phyloP scores from a whole-genome alignment of 2,329 filamentous ascomycete genomes.

The Claviceps sp. region DNA sequence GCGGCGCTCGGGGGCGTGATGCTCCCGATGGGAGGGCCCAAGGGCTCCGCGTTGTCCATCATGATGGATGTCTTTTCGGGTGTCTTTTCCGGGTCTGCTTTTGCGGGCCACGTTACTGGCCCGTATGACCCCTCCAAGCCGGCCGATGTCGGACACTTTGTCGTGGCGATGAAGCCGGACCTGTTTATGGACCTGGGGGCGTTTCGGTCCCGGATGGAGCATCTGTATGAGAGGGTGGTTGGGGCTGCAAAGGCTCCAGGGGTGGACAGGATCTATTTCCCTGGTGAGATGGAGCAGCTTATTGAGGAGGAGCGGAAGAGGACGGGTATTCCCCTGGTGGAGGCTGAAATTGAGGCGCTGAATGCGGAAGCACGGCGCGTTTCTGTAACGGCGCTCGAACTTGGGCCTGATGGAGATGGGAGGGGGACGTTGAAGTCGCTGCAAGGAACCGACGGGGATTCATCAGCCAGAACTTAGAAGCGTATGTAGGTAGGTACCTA shows the following conservation, averaged over 20 bases:
- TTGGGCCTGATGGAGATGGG: too few relatives aligned
- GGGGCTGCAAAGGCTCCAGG: constrained; percentile 40
- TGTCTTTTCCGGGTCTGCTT: constrained; percentile 62
- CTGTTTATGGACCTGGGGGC: constrained; percentile 59
- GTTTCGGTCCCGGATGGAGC: constrained; percentile 49
- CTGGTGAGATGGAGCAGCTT: constrained; percentile 48
- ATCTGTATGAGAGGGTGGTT: constrained; percentile 39
- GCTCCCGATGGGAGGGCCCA: constrained; percentile 76
- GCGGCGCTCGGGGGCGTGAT: constrained; percentile 64
- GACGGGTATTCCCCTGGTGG: constrained; percentile 45
- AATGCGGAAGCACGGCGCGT: constrained; percentile 39
- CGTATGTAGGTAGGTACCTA: too few relatives aligned
- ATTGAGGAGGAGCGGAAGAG: constrained; percentile 35
- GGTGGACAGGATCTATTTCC: constrained; percentile 46
- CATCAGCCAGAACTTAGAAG: too few relatives aligned
- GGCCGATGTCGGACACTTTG: constrained; percentile 62
- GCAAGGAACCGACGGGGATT: too few relatives aligned
- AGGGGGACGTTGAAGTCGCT: too few relatives aligned
- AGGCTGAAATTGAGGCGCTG: constrained; percentile 40
- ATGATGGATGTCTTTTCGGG: constrained; percentile 90
- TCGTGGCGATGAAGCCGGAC: constrained; percentile 61
- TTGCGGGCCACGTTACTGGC: constrained; percentile 61
- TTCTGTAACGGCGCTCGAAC: constrained; percentile 14
- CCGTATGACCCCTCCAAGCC: constrained; percentile 60
- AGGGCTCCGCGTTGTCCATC: constrained; percentile 61